phyloP scores from a whole-genome alignment of 257 asterid genomes.

The Vinca minor region DNA sequence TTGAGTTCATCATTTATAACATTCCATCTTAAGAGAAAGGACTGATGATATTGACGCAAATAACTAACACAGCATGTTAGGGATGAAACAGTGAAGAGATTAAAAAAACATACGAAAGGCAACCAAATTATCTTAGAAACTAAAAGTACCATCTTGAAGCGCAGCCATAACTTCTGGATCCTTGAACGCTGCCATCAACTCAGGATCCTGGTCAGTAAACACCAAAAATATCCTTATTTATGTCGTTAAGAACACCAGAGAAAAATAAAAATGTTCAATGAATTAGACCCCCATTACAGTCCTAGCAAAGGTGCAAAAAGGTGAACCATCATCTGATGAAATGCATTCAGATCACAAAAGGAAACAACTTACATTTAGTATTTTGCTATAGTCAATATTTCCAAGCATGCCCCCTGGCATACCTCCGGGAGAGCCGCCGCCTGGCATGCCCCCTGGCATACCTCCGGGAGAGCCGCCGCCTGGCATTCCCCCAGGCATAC shows the following conservation, averaged over 20 bases:
- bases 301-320: background rate
- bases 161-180: constrained; percentile 99
- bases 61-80: background rate
- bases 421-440: constrained; percentile 38
- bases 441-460: no score
- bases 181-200: constrained; percentile 90
- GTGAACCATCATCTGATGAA: background rate
- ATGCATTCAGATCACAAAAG: background rate
- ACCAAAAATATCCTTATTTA: constrained; percentile 3
- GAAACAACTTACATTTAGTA: constrained; percentile 60
- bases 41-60: background rate
- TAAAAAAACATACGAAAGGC: no score
- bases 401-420: constrained; percentile 56
- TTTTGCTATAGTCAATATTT: constrained; percentile 73
- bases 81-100: no score
- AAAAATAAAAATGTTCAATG: background rate
- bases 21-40: background rate
- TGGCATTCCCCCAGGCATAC: constrained; percentile 13
- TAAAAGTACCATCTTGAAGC: constrained; percentile 80
- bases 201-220: constrained; percentile 73
- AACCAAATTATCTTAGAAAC: background rate
- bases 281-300: background rate
- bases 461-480: no score
- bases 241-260: background rate
- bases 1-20: background rate